These are phyloP conservation scores for Trametes maxima DNA, from an alignment of 768 basidiomycete species.

Conservation along the genomic window DNA sequence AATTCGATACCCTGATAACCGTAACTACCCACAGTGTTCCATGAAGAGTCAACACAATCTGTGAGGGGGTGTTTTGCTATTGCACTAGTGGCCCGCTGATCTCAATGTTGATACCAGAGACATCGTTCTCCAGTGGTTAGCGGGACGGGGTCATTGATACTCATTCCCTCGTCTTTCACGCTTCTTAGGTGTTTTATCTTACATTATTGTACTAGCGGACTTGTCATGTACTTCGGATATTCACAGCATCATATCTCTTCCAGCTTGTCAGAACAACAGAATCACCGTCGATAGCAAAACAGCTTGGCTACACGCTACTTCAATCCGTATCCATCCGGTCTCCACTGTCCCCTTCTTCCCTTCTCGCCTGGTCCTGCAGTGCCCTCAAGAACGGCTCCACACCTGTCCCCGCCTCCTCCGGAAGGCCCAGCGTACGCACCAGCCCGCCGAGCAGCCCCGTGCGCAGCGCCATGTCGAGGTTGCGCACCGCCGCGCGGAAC, in stretches of 20 bases:
- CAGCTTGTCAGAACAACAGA: not conserved
- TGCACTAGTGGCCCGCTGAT: slow-evolving; percentile 1
- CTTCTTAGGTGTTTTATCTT: not conserved
- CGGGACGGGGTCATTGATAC: slow-evolving; percentile 66
- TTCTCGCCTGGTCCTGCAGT: slow-evolving; percentile 72
- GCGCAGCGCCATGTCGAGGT: slow-evolving; percentile 81
- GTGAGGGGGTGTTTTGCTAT: slow-evolving; percentile 42
- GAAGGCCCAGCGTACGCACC: slow-evolving; percentile 78
- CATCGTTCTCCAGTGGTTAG: slow-evolving; percentile 87
- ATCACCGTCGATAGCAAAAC: not conserved
- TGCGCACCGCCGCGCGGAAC: slow-evolving; percentile 77
- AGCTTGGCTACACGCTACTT: not conserved
- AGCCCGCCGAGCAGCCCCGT: slow-evolving; percentile 78
- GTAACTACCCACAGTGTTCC: slow-evolving; percentile 64
- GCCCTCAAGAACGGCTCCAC: slow-evolving; percentile 81
- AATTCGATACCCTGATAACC: not conserved
- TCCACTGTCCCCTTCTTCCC: slow-evolving; percentile 39
- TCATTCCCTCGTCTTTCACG: not conserved
- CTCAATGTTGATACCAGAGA: slow-evolving; percentile 48
- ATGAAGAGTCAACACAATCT: slow-evolving; percentile 97
- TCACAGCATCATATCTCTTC: not conserved
- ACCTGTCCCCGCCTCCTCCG: slow-evolving; percentile 81
- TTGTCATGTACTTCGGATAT: slow-evolving; percentile 17
- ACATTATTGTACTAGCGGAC: slow-evolving; percentile 12
- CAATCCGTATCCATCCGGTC: slow-evolving; percentile 86